A percentile compares a stretch with the other conserved stretches of the same genome.
Evolutionary conservation across 2,329 filamentous ascomycete genomes (phyloP).

Genomic region (Cladophialophora yegresii): DNA sequence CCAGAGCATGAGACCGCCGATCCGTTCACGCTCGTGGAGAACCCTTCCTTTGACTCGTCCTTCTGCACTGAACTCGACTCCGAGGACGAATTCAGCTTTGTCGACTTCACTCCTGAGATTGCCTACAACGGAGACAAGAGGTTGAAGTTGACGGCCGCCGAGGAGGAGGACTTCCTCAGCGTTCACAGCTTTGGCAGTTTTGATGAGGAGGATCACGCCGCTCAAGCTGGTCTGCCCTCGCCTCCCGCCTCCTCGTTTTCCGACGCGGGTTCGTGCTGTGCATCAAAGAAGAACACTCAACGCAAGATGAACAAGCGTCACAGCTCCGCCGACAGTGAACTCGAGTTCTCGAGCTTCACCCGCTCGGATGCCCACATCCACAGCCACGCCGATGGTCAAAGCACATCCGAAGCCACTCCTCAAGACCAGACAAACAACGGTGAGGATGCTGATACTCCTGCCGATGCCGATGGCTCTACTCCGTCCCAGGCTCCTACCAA

Average conservation of each 20-base stretch:
- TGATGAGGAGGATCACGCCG: conserved; percentile 66
- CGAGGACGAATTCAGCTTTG: conserved; percentile 83
- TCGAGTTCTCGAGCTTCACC: conserved; percentile 38
- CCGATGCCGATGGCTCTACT: conserved; percentile 31
- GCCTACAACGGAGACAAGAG: conserved; percentile 67
- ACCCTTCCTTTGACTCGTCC: conserved; percentile 76
- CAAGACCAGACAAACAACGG: conserved; percentile 48
- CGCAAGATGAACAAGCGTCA: conserved; percentile 43
- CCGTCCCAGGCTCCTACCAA: conserved; percentile 61
- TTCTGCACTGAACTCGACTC: conserved; percentile 75
- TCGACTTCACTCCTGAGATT: conserved; percentile 67
- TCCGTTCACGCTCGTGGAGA: conserved; percentile 38
- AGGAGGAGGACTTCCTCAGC: conserved; percentile 75
- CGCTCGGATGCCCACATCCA: conserved; percentile 41
- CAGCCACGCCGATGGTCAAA: conserved; percentile 49
- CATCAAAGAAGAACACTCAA: conserved; percentile 49
- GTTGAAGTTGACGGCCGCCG: conserved; percentile 64
- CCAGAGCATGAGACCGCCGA: conserved; percentile 44
- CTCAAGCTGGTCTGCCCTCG: conserved; percentile 63
- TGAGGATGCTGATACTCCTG: conserved; percentile 49
- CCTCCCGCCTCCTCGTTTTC: conserved; percentile 63
- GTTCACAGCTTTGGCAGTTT: conserved; percentile 75
- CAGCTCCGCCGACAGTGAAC: conserved; percentile 39
- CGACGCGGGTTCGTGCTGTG: conserved; percentile 43
- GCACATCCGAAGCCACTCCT: conserved; percentile 43